Base-by-base conservation (phyloP, 2,329 filamentous ascomycete genomes). In the Claviceps cyperi region DNA sequence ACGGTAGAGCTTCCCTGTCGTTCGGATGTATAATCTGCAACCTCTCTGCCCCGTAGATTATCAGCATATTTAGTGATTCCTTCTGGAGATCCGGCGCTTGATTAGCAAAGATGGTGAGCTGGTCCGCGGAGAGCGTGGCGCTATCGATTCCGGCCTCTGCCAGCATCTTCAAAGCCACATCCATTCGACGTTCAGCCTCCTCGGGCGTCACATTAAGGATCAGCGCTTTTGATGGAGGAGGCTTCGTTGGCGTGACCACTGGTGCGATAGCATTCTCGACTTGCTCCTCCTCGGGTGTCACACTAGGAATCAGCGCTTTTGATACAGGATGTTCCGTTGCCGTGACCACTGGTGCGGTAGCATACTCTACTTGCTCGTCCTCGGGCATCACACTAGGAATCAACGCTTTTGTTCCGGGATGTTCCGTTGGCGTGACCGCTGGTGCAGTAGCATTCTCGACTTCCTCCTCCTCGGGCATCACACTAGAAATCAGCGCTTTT, bases 91-190 rank as follows among this genome's bases (percentile, higher is more conserved):
- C 68, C 0, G 76, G 75, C 0, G 76, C 71, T 60, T 81, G 77
- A 50, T 81, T 80, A 8, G 76, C 68, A 55, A 81, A 78, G 15
- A 79, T 80, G 55, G 66, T 72, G 53, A 80, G 77, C 56, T 80
- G 77, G 44, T 80, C 76, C 4, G 62, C 53, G 0, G 73, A 76
- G 9, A 80, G 63, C 0, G 75, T 73, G 2, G 65, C 62, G 1
- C 74, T 75, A 38, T 77, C 70, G n/a, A 80, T 69, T 4, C 66
- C 68, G n/a, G 63, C 69, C 1, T 67, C 66, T 2, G 45, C 62
- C 5, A 80, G 67, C 32, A 78, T 64, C 22, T 65, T 63, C n/a
- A 67, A 66, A 6, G 77, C 76, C 7, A 66, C 65, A 9, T 74
- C 69, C 45, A 66, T 66, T 39, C 76, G 69, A 22, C 75, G 69